Evolutionary conservation across 2,329 filamentous ascomycete genomes (phyloP).

Genomic region (Coniochaeta prunicola): DNA sequence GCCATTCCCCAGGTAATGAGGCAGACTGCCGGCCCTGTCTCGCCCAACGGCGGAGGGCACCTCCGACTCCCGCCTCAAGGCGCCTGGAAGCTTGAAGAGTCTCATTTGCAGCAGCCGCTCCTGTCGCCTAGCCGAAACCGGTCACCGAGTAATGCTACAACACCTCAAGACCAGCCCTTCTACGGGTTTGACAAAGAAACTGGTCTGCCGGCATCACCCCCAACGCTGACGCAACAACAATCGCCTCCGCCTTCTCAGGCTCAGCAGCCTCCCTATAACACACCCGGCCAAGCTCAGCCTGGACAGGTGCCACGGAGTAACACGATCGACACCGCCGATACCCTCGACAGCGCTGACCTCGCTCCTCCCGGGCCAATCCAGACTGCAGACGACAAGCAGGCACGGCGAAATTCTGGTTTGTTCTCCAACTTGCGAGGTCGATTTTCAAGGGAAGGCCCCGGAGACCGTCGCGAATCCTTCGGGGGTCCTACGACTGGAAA

Average conservation of each 20-base stretch:
- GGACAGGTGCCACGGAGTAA: constrained; percentile 28
- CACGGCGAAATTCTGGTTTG: constrained; percentile 33
- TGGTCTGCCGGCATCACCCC: constrained; percentile 19
- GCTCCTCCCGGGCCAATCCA: constrained; percentile 25
- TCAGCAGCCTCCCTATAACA: background rate
- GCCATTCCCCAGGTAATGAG: constrained; percentile 7
- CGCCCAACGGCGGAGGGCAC: constrained; percentile 26
- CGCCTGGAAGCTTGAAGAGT: constrained; percentile 48
- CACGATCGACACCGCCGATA: constrained; percentile 22
- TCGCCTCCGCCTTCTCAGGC: background rate
- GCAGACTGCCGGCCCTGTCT: constrained; percentile 29
- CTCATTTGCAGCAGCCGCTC: constrained; percentile 44
- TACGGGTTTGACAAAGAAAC: constrained; percentile 47
- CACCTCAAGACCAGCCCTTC: constrained; percentile 18
- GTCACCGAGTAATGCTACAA: constrained; percentile 18
- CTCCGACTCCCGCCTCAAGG: constrained; percentile 19
- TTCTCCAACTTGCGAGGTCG: constrained; percentile 44
- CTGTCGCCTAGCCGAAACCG: constrained; percentile 28
- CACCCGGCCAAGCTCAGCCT: constrained; percentile 3
- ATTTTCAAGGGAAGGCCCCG: constrained; percentile 24
- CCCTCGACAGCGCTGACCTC: constrained; percentile 15
- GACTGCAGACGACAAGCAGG: constrained; percentile 26
- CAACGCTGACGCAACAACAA: background rate
- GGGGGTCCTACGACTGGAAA: constrained; percentile 3
- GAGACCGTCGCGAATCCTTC: constrained; percentile 21